Percentiles rank a stretch among this genome's conserved stretches.
phyloP scores from a whole-genome alignment of 148 eudicot species.

The Chenopodium quinoa region DNA sequence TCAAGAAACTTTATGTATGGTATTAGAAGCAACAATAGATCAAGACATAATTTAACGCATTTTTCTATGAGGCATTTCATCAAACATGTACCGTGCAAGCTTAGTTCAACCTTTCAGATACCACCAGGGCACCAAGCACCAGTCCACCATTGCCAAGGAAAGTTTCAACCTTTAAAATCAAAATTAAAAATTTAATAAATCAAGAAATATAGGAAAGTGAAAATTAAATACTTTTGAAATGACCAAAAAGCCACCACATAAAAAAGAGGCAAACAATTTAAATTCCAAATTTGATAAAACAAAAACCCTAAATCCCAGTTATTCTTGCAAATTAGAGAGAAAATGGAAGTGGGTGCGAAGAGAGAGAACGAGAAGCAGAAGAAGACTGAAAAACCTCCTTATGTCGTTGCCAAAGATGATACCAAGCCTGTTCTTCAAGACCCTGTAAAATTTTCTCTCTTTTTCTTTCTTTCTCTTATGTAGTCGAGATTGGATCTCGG shows the following conservation, averaged over 20 bases:
- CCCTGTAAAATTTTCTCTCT: slow-evolving; percentile 35
- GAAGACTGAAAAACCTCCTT: slow-evolving; percentile 43
- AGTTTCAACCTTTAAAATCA: too few relatives aligned
- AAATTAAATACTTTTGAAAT: background rate
- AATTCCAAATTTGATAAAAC: background rate
- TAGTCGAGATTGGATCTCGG: background rate
- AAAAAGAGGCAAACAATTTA: background rate
- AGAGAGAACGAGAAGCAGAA: slow-evolving; percentile 23
- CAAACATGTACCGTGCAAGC: too few relatives aligned
- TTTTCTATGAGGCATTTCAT: too few relatives aligned
- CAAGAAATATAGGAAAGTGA: too few relatives aligned
- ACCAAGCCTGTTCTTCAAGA: slow-evolving; percentile 74
- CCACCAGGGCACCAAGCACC: too few relatives aligned
- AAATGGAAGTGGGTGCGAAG: slow-evolving; percentile 22
- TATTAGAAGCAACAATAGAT: too few relatives aligned
- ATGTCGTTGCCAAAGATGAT: slow-evolving; percentile 61
- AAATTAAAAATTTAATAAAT: too few relatives aligned
- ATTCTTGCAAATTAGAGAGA: slow-evolving; percentile 2
- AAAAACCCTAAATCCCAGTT: slow-evolving; percentile 1
- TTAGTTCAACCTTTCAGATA: too few relatives aligned
- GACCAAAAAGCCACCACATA: background rate
- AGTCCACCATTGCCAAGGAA: too few relatives aligned
- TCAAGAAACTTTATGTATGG: too few relatives aligned
- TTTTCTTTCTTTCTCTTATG: background rate
- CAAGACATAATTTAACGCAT: too few relatives aligned